Evolutionary conservation across 1,139 yeast genomes (phyloP).

Genomic region (Nakaseomyces bracarensis): DNA sequence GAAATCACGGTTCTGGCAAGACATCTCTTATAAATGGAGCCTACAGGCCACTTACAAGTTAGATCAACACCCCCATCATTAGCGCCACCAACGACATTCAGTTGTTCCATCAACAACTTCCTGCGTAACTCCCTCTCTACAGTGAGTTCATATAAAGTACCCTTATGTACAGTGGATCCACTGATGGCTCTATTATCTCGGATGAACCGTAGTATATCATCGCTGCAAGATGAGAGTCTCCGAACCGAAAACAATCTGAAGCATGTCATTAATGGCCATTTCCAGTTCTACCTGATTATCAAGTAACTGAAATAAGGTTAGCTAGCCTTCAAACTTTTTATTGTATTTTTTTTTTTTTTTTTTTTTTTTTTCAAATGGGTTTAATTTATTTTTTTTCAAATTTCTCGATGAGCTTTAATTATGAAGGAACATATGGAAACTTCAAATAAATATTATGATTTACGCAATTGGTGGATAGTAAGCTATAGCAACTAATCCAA

Average conservation of each 20-base stretch:
- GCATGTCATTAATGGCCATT: background rate
- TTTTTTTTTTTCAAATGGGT: too few species aligned
- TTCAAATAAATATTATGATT: too few species aligned
- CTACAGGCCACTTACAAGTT: slow-evolving; percentile 50
- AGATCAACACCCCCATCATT: slow-evolving; percentile 70
- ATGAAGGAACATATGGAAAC: too few species aligned
- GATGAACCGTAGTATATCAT: slow-evolving; percentile 16
- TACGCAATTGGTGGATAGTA: too few species aligned
- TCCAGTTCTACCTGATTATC: too few species aligned
- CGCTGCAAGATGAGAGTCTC: slow-evolving; percentile 13
- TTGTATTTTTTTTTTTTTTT: too few species aligned
- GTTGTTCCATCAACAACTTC: slow-evolving; percentile 35
- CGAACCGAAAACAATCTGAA: background rate
- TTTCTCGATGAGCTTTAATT: too few species aligned
- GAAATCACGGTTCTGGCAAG: slow-evolving; percentile 22
- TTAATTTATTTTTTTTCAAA: too few species aligned
- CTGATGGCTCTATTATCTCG: slow-evolving; percentile 17
- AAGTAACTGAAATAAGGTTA: too few species aligned
- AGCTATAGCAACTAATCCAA: background rate
- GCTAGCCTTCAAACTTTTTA: too few species aligned
- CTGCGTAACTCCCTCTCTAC: slow-evolving; percentile 41
- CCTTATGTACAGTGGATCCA: slow-evolving; percentile 48
- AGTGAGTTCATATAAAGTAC: slow-evolving; percentile 61
- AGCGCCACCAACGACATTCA: slow-evolving; percentile 53
- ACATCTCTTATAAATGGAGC: slow-evolving; percentile 13